Conservation (phyloP, 2,329 filamentous ascomycete genomes). For the Stagonosporopsis rhizophila region DNA sequence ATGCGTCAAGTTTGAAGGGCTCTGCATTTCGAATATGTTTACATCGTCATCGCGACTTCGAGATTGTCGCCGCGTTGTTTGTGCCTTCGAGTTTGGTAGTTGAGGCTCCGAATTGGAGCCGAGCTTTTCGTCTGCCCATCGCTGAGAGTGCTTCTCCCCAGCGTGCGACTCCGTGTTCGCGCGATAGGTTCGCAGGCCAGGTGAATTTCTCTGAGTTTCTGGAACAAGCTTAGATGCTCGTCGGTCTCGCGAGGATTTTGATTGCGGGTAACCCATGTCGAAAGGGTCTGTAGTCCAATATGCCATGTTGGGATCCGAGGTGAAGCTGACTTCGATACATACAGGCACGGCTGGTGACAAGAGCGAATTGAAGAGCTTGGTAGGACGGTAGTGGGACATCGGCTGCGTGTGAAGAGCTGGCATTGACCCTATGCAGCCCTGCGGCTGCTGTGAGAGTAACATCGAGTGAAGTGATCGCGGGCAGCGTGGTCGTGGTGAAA, state of each 20-base stretch:
- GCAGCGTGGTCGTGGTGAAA: not conserved
- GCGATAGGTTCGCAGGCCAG: not conserved
- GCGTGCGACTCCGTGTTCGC: not conserved
- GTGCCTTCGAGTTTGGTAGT: not conserved
- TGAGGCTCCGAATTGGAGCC: not conserved
- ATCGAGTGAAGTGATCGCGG: not conserved
- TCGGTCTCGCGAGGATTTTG: not conserved
- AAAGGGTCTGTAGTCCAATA: not conserved
- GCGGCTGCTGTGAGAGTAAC: constrained; percentile 10
- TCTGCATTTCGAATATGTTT: constrained; percentile 5
- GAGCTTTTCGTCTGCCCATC: not conserved
- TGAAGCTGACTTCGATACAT: not conserved
- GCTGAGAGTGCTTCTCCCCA: not conserved
- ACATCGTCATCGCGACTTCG: not conserved
- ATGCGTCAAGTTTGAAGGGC: not conserved
- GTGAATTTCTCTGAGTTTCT: not conserved
- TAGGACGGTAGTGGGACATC: not conserved
- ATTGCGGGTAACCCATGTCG: not conserved
- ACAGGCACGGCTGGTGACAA: not conserved
- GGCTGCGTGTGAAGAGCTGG: not conserved
- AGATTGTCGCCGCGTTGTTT: too few relatives aligned
- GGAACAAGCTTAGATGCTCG: not conserved
- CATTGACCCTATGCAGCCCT: not conserved
- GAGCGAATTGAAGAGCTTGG: constrained; percentile 4
- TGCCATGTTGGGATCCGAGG: not conserved